These are phyloP conservation scores for Cylindrotheca fusiformis DNA, from an alignment of 108 stramenopile species.

Conservation along the genomic window DNA sequence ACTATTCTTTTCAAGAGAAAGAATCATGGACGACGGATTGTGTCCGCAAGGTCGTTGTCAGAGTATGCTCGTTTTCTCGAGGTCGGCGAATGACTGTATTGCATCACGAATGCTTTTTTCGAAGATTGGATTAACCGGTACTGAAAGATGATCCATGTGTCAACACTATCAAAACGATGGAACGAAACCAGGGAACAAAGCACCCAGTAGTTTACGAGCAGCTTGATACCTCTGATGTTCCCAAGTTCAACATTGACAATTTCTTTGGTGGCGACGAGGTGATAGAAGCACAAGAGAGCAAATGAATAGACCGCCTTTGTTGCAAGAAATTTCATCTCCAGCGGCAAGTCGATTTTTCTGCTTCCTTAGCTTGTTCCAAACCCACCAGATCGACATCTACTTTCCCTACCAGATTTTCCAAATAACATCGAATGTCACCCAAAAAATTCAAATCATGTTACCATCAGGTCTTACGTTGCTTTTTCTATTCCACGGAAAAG, in stretches of 20 bases:
- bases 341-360: too few relatives aligned
- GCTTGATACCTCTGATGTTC: constrained; percentile 18
- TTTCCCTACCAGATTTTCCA: too few relatives aligned
- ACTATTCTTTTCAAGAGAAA: constrained; percentile 98
- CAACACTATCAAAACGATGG: constrained; percentile 90
- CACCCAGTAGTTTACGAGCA: constrained; percentile 78
- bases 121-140: constrained; percentile 22
- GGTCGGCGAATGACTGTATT: constrained; percentile 80
- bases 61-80: constrained; percentile 92
- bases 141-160: constrained; percentile 88
- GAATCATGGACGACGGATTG: constrained; percentile 93
- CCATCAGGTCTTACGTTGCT: too few relatives aligned
- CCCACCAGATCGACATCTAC: too few relatives aligned
- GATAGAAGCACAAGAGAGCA: background rate
- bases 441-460: too few relatives aligned
- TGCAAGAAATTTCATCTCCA: too few relatives aligned
- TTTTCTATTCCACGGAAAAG: too few relatives aligned
- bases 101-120: constrained; percentile 95
- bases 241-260: background rate
- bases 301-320: too few relatives aligned
- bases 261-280: background rate
- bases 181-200: constrained; percentile 64
- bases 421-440: too few relatives aligned
- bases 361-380: too few relatives aligned
- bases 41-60: constrained; percentile 73